phyloP scores from a whole-genome alignment of 2,329 filamentous ascomycete species.

The Passalora sequoiae region DNA sequence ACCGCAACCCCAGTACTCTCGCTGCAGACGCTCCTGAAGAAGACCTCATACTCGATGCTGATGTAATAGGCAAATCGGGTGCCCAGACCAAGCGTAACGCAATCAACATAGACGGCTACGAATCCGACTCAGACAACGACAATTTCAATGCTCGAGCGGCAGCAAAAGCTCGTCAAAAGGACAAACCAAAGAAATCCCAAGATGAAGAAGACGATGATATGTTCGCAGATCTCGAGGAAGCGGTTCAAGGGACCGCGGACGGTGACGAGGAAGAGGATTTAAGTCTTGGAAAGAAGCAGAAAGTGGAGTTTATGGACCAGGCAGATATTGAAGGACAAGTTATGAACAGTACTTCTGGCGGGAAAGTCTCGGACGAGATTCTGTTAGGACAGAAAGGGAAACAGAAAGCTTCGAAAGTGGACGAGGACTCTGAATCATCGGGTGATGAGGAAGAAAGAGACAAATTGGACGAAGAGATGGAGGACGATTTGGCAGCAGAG shows the following conservation, averaged over 20 bases:
- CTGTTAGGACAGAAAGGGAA: constrained; percentile 53
- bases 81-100: constrained; percentile 81
- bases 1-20: constrained; percentile 88
- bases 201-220: constrained; percentile 71
- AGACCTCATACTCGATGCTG: constrained; percentile 75
- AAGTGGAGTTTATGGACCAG: constrained; percentile 56
- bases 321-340: constrained; percentile 77
- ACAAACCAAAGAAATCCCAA: constrained; percentile 39
- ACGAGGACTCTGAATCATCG: constrained; percentile 30
- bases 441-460: constrained; percentile 62
- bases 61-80: constrained; percentile 75
- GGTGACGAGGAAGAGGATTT: constrained; percentile 52
- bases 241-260: constrained; percentile 33
- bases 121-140: constrained; percentile 87
- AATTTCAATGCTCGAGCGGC: constrained; percentile 70
- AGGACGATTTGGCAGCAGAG: constrained; percentile 78
- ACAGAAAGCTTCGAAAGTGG: constrained; percentile 32
- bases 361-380: constrained; percentile 59
- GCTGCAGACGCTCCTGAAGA: constrained; percentile 74
- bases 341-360: constrained; percentile 65
- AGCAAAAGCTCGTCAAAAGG: constrained; percentile 32
- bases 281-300: constrained; percentile 53
- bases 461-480: constrained; percentile 50
- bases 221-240: constrained; percentile 69
- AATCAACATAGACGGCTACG: constrained; percentile 94